Evolutionary conservation across 2,329 filamentous ascomycete genomes (phyloP).

Genomic region (Fusarium cicatricum): DNA sequence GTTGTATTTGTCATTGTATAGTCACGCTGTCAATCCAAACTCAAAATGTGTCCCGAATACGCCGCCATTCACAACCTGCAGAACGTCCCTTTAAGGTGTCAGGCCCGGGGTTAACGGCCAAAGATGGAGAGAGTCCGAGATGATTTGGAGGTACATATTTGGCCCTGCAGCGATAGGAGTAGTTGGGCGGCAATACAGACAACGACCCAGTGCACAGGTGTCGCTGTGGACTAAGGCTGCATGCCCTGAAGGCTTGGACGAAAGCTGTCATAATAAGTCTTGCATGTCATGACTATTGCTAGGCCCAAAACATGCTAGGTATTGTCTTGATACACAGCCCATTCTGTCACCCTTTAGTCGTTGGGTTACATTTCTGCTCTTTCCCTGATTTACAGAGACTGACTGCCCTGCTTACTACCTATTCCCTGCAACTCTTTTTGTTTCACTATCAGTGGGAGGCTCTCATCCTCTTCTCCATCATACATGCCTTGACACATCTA

Average conservation of each 20-base stretch:
- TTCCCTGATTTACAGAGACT: constrained; percentile 31
- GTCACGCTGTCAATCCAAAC: constrained; percentile 3
- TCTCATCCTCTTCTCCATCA: too few species aligned
- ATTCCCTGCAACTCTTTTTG: constrained; percentile 26
- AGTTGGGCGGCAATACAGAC: constrained; percentile 4
- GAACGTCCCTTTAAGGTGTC: background rate
- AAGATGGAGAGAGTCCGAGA: background rate
- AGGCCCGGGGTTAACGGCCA: background rate
- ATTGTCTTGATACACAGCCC: too few species aligned
- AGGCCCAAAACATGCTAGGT: too few species aligned
- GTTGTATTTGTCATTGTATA: too few species aligned
- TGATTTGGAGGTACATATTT: background rate
- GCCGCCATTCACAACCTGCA: background rate
- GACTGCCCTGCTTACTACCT: constrained; percentile 6
- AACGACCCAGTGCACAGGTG: background rate
- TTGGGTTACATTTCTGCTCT: background rate
- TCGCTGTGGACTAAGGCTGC: too few species aligned
- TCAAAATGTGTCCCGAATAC: constrained; percentile 3
- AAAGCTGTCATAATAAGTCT: too few species aligned
- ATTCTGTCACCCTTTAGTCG: background rate
- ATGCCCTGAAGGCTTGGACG: too few species aligned
- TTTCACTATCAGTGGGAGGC: constrained; percentile 19
- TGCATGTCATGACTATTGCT: too few species aligned
- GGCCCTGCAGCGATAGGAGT: background rate
- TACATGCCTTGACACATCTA: too few species aligned